phyloP scores from a whole-genome alignment of 768 basidiomycete genomes.

The Phlebiopsis flavidoalba region DNA sequence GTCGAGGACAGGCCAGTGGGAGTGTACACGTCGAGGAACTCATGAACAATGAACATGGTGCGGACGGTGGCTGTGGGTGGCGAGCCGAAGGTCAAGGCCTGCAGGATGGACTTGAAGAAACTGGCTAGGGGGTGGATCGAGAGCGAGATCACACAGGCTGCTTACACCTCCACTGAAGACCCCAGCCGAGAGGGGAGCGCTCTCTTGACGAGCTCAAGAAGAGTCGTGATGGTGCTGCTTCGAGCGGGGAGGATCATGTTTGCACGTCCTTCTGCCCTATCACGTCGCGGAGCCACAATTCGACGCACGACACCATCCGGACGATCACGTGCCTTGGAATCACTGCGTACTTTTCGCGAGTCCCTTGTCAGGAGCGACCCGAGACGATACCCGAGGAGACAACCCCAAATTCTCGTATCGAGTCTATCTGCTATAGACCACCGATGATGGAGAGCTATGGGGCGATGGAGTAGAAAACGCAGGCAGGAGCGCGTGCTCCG shows the following conservation, averaged over 20 bases:
- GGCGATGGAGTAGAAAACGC: slow-evolving; percentile 18
- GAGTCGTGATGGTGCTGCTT: slow-evolving; percentile 39
- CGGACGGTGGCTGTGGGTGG: slow-evolving; percentile 35
- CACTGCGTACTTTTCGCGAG: slow-evolving; percentile 38
- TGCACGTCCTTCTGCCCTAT: slow-evolving; percentile 54
- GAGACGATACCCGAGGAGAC: slow-evolving; percentile 31
- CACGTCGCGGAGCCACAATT: slow-evolving; percentile 39
- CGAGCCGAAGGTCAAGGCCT: slow-evolving; percentile 33
- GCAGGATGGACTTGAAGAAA: slow-evolving; percentile 40
- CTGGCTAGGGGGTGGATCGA: slow-evolving; percentile 48
- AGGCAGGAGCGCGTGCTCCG: slow-evolving; percentile 34
- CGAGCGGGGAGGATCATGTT: slow-evolving; percentile 31
- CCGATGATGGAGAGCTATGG: slow-evolving; percentile 40
- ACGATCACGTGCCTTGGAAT: slow-evolving; percentile 31
- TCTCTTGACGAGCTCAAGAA: slow-evolving; percentile 21
- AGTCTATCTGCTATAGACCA: slow-evolving; percentile 48
- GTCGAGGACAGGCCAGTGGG: slow-evolving; percentile 30
- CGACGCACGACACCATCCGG: neutral
- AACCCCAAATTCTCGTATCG: slow-evolving; percentile 32
- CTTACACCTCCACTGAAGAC: neutral
- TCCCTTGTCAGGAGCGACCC: slow-evolving; percentile 42
- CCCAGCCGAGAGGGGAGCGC: slow-evolving; percentile 8
- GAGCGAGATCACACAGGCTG: slow-evolving; percentile 28
- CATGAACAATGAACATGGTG: slow-evolving; percentile 41
- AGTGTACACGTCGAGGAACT: slow-evolving; percentile 47